Evolutionary conservation across 331 rosid species (phyloP), one percentile per base, ranked within the genome.

Genomic region (Quercus phellos): DNA sequence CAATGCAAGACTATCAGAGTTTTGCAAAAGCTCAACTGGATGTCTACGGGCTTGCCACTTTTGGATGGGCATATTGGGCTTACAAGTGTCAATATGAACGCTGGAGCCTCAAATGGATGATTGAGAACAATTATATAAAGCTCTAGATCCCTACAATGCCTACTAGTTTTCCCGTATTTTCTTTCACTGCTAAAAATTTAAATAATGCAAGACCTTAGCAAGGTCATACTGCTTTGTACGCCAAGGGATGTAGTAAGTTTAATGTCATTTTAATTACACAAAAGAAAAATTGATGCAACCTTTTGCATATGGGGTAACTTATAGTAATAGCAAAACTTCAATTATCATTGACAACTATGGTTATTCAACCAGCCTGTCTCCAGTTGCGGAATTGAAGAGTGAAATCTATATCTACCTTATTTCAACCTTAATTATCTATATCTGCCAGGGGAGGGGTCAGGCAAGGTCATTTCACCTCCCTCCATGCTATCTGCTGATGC

Each of bases 21-120:
- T 90, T 80, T 73, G 81, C 76, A 12, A 18, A 80, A 43, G 83
- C 74, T 50, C 91, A 89, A 66, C 3, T 78, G 66, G 77, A 85
- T 6, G 96, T 89, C 6, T 90, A 85, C 3, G 82, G 85, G 32
- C 34, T 56, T 22, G 96, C 91, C 50, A 87, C 87, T 27, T 90
- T 90, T 72, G 93, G 96, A 82, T 87, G 91, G 91, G 93, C 89
- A 27, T 90, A 84, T 81, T 90, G 93, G 93, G 75, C 91, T 5
- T 89, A 89, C 80, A 82, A 74, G 66, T 87, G 88, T 68, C 35
- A 46, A 12, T 1, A 56, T 16, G 16, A 77, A 5, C 69, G 72
- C 6, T 90, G 93, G 93, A 89, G 77, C 76, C 86, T 90, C 51
- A 77, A 77, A 81, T 90, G 96, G 96, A 74, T 89, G 90, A 86